A percentile compares a stretch with the other conserved stretches of the same genome.
Conservation (phyloP, 2,329 filamentous ascomycete species). For the Leptodontidium sp. region DNA sequence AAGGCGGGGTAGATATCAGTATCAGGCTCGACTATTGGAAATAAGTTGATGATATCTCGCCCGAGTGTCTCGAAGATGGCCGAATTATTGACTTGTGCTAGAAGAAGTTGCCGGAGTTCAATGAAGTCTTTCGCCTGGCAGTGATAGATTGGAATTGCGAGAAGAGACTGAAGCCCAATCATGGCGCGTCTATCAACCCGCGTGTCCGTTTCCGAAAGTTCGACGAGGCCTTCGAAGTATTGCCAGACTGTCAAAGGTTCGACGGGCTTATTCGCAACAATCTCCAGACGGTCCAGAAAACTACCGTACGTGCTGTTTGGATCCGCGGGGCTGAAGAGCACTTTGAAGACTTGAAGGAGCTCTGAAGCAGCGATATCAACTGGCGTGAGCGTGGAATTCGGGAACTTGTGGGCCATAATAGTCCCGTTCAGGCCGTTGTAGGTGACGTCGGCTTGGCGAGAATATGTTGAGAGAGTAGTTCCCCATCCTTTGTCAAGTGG, state of each 20-base stretch:
- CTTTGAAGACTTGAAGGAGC: constrained; percentile 12
- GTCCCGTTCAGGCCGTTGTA: constrained; percentile 22
- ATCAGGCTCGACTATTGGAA: constrained; percentile 12
- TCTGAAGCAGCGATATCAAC: constrained; percentile 13
- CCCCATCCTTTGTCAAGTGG: neutral
- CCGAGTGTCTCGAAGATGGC: constrained; percentile 10
- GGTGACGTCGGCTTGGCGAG: constrained; percentile 4
- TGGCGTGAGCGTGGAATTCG: neutral
- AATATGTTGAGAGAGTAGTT: neutral
- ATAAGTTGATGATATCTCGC: constrained; percentile 12
- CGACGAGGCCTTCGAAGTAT: constrained; percentile 14
- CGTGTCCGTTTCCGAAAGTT: neutral
- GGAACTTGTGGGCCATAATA: constrained; percentile 3
- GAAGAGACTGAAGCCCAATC: constrained; percentile 4
- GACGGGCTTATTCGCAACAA: constrained; percentile 8
- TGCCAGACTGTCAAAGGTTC: constrained; percentile 18
- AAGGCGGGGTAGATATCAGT: constrained; percentile 17
- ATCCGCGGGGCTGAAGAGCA: constrained; percentile 7
- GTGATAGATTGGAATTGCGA: constrained; percentile 18
- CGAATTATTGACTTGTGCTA: constrained; percentile 11
- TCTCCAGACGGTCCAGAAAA: neutral
- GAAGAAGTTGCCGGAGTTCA: constrained; percentile 9
- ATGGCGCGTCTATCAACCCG: constrained; percentile 1
- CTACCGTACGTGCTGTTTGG: neutral
- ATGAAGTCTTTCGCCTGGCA: constrained; percentile 19